These are phyloP conservation scores for Corylus americana DNA, from an alignment of 306 rosid species.

Conservation along the genomic window DNA sequence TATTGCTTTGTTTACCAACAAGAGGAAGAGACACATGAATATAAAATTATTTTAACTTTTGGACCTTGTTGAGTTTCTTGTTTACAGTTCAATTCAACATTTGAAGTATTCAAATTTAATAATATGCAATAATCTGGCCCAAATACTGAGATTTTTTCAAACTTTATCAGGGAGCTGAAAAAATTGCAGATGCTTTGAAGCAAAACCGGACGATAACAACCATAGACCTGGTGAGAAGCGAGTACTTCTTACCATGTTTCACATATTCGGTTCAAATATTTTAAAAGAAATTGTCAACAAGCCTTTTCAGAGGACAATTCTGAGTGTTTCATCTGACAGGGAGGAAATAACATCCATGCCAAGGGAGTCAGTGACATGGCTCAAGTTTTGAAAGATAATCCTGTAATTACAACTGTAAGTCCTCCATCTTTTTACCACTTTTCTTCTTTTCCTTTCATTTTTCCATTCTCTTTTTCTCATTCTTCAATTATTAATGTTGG, in stretches of 20 bases:
- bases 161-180: conserved; percentile 75
- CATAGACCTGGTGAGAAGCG: conserved; percentile 71
- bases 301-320: conserved; percentile 28
- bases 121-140: neutral
- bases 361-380: conserved; percentile 68
- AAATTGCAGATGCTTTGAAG: conserved; percentile 85
- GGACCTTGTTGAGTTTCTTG: neutral
- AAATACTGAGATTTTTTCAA: neutral
- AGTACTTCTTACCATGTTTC: conserved; percentile 12
- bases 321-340: conserved; percentile 51
- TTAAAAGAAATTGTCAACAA: neutral
- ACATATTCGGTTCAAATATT: neutral
- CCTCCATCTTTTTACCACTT: conserved; percentile 8
- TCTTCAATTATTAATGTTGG: conserved; percentile 1
- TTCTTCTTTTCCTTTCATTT: conserved; percentile 12
- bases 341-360: conserved; percentile 84
- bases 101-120: neutral
- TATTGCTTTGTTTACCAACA: neutral
- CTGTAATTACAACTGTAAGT: conserved; percentile 74
- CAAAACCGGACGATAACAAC: conserved; percentile 79
- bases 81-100: neutral
- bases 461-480: conserved; percentile 13
- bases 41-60: neutral
- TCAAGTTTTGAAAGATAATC: conserved; percentile 81
- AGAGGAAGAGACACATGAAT: neutral